Conservation (phyloP, 2,329 filamentous ascomycete genomes). For the Thermothelomyces thermophilus region DNA sequence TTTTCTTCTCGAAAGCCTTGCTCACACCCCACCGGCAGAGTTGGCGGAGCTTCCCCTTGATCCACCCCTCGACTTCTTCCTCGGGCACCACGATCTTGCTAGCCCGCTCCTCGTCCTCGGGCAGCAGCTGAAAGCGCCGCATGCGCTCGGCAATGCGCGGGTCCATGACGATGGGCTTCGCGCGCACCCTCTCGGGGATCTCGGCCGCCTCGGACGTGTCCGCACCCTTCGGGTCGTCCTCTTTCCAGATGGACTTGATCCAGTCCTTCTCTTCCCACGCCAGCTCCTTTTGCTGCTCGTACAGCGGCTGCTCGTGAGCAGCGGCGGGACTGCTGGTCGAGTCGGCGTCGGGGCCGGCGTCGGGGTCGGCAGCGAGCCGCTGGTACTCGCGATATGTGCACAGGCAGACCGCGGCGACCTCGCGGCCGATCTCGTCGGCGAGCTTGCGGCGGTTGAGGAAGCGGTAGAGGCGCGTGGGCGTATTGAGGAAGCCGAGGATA, state of each 20-base stretch:
- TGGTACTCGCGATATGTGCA: constrained; percentile 47
- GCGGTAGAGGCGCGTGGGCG: constrained; percentile 75
- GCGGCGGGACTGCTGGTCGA: constrained; percentile 21
- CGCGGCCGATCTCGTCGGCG: constrained; percentile 81
- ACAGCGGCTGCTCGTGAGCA: constrained; percentile 27
- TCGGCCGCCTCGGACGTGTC: constrained; percentile 27
- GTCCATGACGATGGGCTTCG: constrained; percentile 68
- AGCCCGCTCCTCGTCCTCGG: constrained; percentile 64
- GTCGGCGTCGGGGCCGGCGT: constrained; percentile 28
- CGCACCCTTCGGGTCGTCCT: constrained; percentile 33
- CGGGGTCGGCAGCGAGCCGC: constrained; percentile 32
- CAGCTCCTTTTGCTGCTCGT: constrained; percentile 60
- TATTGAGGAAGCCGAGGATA: constrained; percentile 86
- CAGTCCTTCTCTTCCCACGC: constrained; percentile 36
- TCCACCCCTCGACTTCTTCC: constrained; percentile 64
- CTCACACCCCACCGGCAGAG: constrained; percentile 45
- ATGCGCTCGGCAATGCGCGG: constrained; percentile 69
- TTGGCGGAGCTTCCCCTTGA: constrained; percentile 52
- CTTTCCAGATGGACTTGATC: constrained; percentile 37
- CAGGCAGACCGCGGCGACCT: constrained; percentile 81
- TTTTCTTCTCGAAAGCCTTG: constrained; percentile 36
- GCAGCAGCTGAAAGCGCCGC: constrained; percentile 65
- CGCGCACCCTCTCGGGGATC: constrained; percentile 65
- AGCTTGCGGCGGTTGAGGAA: constrained; percentile 79
- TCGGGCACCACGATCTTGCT: constrained; percentile 55